Percentiles rank a stretch among this genome's conserved stretches.
These are phyloP conservation scores for Trichosporon sp. DNA, from an alignment of 1,284 basidiomycete genomes.

Conservation along the genomic window DNA sequence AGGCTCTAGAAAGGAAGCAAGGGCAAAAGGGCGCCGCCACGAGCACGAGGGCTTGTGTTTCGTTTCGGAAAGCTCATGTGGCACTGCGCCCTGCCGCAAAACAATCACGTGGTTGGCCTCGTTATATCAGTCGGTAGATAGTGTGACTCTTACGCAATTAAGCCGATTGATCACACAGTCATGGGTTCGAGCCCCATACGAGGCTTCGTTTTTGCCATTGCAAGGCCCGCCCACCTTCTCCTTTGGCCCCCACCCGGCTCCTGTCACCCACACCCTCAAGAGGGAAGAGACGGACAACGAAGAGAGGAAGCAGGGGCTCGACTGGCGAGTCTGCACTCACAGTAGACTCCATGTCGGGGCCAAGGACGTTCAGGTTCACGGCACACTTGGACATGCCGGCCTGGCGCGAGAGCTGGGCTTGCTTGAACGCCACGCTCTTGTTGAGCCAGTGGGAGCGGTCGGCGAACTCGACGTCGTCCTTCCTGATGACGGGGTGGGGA, in stretches of 20 bases:
- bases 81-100: not conserved
- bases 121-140: constrained; percentile 7
- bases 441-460: not conserved
- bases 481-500: not conserved
- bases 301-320: not conserved
- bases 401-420: not conserved
- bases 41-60: too few relatives aligned
- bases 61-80: too few relatives aligned
- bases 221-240: too few relatives aligned
- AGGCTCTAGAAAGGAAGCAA: not conserved
- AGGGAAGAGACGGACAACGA: too few relatives aligned
- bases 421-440: not conserved
- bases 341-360: not conserved
- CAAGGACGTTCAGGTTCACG: not conserved
- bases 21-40: too few relatives aligned
- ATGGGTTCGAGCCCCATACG: constrained; percentile 7
- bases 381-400: not conserved
- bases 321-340: not conserved
- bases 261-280: too few relatives aligned
- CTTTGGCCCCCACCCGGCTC: not conserved
- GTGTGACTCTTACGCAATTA: constrained; percentile 2
- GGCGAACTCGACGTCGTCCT: not conserved
- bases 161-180: constrained; percentile 6
- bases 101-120: not conserved
- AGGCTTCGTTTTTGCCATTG: not conserved